Base-by-base conservation (phyloP, 805 yeast genomes). In the Lipomyces spencermartinsiae region DNA sequence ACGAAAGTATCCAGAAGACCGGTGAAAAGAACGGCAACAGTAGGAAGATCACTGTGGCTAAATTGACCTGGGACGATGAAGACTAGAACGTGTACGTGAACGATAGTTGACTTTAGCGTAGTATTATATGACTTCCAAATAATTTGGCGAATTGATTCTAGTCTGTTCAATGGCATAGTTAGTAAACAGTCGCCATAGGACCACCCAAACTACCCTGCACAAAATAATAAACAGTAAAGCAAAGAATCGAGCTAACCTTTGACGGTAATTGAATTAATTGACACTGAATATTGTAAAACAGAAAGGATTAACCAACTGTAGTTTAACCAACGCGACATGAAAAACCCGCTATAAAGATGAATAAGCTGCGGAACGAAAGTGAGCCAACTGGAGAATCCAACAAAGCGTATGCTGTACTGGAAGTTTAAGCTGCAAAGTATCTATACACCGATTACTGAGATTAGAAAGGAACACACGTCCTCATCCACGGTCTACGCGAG, bases 1-100 rank as follows among this genome's bases (percentile, higher is more conserved):
- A 43, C 49, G 49, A 43, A 19, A 43, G 49, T 43, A 43, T 16
- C 49, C 49, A 43, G 22, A 43, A 43, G 49, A 43, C 49, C 49
- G 49, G 49, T 16, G 49, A 43, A 19, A 43, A n/a, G 49, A 43
- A 43, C 49, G 49, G 49, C 22, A 43, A 43, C 19, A 43, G n/a
- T 43, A 43, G 49, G 16, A 43, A 43, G 10, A 43, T 7, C 49
- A 43, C 49, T n/a, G 49, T 43, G 49, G 22, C 19, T 43, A 43
- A n/a, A n/a, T 43, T 5, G 22, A 43, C 19, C 49, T 1, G 22
- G 10, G 22, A 43, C 16, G 22, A 16, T 19, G 49, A 43, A 43
- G 22, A 8, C 19, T 43, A 43, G 16, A 16, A 9, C 1, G 22
- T n/a, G n/a, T 19, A 16, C n/a, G 9, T 7, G 16, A 43, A 43